Base-by-base conservation (phyloP, 108 stramenopile species). In the Cyclostephanos invisitatus region DNA sequence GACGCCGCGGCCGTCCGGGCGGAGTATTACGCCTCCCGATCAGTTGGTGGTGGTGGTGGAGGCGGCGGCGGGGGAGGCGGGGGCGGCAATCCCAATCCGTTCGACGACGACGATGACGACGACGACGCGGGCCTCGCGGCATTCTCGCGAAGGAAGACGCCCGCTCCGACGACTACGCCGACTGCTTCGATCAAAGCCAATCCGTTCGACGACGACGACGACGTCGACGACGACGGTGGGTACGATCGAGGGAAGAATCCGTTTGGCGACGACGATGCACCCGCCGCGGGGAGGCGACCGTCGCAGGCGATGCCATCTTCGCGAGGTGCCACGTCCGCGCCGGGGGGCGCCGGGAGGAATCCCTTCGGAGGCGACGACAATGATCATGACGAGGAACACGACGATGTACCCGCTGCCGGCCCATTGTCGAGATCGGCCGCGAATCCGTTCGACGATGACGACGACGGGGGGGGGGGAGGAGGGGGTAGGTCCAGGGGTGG, bases 371-470 rank as follows among this genome's bases (percentile, higher is more conserved):
- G 24, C 62, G 61, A 37, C 62, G 28, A 44, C 21, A 27, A 59
- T 3, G 46, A 24, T 20, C n/a, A n/a, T n/a, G n/a, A n/a, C n/a
- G 50, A 24, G 2, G 53, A 50, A 20, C 3, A 53, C 22, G 65
- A 20, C 20, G 28, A 28, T 8, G 65, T 48, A 6, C 12, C 44
- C 44, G 14, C 44, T 15, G 14, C 2, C 44, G 44, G 12, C 12
- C 44, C 44, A 1, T 46, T 15, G 15, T 46, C 44, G 44, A 29
- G 22, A 32, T 9, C 47, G 49, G 59, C 9, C 11, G 38, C 27
- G 21, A 74, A 74, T 68, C 73, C 73, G 38, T 74, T 74, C 38
- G 67, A 48, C 17, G 59, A 70, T 36, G 73, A 74, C 37, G 60
- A 27, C 37, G 21, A 29, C 7, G 59, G 47, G 46, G 46, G 27